These are phyloP conservation scores for Pisolithus microcarpus DNA, from an alignment of 768 basidiomycete genomes.

Conservation along the genomic window DNA sequence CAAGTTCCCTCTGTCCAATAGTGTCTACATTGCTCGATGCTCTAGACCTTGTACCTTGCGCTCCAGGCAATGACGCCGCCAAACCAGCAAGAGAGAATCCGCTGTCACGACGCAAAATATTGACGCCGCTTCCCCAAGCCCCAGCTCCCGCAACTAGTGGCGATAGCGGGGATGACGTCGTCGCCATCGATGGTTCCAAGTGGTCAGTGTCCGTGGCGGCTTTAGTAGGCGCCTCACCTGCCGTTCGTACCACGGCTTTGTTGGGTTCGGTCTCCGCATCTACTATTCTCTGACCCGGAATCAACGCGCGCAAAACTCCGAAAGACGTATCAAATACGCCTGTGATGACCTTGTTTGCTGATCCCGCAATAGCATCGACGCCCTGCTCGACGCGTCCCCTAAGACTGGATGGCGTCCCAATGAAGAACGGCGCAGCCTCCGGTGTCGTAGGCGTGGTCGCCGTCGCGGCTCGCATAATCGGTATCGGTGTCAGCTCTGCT, in stretches of 20 bases:
- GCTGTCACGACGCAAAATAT: slow-evolving; percentile 65
- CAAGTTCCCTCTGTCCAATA: slow-evolving; percentile 43
- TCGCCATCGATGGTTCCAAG: slow-evolving; percentile 24
- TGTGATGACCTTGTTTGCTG: slow-evolving; percentile 68
- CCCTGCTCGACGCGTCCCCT: slow-evolving; percentile 73
- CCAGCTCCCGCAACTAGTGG: slow-evolving; percentile 12
- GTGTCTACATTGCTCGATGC: slow-evolving; percentile 16
- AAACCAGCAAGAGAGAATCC: slow-evolving; percentile 81
- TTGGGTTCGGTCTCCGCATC: slow-evolving; percentile 3
- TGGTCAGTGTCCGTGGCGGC: slow-evolving; percentile 16
- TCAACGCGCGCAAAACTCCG: slow-evolving; percentile 73
- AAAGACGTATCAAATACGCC: slow-evolving; percentile 90
- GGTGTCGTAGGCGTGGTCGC: slow-evolving; percentile 38
- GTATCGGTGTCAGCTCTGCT: slow-evolving; percentile 76
- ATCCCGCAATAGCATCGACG: slow-evolving; percentile 73
- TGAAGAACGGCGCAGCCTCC: slow-evolving; percentile 37
- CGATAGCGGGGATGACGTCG: background rate
- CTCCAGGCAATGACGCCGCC: slow-evolving; percentile 51
- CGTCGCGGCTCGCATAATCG: slow-evolving; percentile 43
- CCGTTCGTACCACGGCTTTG: background rate
- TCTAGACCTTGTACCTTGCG: slow-evolving; percentile 19
- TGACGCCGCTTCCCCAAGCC: slow-evolving; percentile 48
- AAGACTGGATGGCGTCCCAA: slow-evolving; percentile 43
- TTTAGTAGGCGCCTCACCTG: slow-evolving; percentile 2
- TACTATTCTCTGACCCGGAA: slow-evolving; percentile 38